These are phyloP conservation scores for Globisporangium perplexum DNA, from an alignment of 352 stramenopile genomes.

Conservation along the genomic window DNA sequence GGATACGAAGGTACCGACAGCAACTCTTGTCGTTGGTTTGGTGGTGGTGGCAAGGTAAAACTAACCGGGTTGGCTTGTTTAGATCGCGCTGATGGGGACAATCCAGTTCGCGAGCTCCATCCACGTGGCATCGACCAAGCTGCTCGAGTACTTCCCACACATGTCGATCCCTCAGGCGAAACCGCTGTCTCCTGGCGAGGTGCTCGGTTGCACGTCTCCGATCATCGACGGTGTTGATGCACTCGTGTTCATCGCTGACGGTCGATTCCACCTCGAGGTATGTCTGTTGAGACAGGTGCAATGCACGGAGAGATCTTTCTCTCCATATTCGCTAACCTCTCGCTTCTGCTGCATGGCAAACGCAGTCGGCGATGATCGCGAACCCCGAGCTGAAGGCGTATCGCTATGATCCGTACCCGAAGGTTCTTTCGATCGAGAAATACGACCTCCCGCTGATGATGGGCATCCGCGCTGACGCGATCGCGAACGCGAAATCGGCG, in stretches of 20 bases:
- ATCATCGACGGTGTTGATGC: conserved; percentile 88
- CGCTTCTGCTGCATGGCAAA: neutral
- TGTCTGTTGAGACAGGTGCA: conserved; percentile 7
- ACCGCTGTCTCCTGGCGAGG: conserved; percentile 96
- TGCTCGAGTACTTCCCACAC: conserved; percentile 79
- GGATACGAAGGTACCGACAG: conserved; percentile 52
- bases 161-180: conserved; percentile 94
- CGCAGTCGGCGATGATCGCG: conserved; percentile 93
- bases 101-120: conserved; percentile 95
- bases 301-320: neutral
- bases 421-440: conserved; percentile 94
- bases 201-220: conserved; percentile 98
- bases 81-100: conserved; percentile 92
- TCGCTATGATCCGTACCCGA: conserved; percentile 99
- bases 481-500: conserved; percentile 65
- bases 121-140: conserved; percentile 62
- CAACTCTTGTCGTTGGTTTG: too few species aligned
- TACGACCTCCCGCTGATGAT: conserved; percentile 98
- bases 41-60: too few species aligned
- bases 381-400: conserved; percentile 96
- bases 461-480: conserved; percentile 76
- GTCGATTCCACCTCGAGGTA: conserved; percentile 98
- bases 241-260: conserved; percentile 98
- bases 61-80: too few species aligned
- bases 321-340: neutral